Percentiles rank a stretch among this genome's conserved stretches.
These are phyloP conservation scores for Xylariaceae sp. DNA, from an alignment of 2,329 filamentous ascomycete genomes.

Conservation along the genomic window DNA sequence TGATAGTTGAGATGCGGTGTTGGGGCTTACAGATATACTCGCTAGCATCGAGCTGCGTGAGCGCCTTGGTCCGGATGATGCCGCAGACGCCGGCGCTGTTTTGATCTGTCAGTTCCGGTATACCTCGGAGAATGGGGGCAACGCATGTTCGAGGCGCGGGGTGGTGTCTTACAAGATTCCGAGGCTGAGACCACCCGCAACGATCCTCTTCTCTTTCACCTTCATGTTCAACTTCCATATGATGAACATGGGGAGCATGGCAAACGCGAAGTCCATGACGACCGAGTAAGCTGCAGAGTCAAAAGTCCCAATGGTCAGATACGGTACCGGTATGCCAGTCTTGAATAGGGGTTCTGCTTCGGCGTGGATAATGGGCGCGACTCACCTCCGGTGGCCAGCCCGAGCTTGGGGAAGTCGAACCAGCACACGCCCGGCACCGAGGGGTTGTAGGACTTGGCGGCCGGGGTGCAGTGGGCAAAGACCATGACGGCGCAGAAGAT, in stretches of 20 bases:
- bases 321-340: not conserved
- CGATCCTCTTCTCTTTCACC: conserved; percentile 2
- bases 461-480: conserved; percentile 6
- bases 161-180: conserved; percentile 11
- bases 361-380: not conserved
- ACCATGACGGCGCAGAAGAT: conserved; percentile 5
- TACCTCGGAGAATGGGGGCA: too few species aligned
- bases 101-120: too few species aligned
- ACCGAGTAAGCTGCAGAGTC: not conserved
- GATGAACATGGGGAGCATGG: conserved; percentile 5
- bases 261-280: conserved; percentile 4
- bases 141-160: too few species aligned
- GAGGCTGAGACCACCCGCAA: conserved; percentile 7
- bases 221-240: conserved; percentile 7
- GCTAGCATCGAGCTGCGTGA: too few species aligned
- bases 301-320: not conserved
- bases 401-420: conserved; percentile 4
- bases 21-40: too few species aligned
- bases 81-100: too few species aligned
- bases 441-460: conserved; percentile 7
- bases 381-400: conserved; percentile 6
- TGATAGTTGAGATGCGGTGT: too few species aligned
- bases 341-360: not conserved
- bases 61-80: too few species aligned
- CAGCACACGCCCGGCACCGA: conserved; percentile 5